Evolutionary conservation across 2,329 filamentous ascomycete genomes (phyloP).

Genomic region (Cordyceps javanica): DNA sequence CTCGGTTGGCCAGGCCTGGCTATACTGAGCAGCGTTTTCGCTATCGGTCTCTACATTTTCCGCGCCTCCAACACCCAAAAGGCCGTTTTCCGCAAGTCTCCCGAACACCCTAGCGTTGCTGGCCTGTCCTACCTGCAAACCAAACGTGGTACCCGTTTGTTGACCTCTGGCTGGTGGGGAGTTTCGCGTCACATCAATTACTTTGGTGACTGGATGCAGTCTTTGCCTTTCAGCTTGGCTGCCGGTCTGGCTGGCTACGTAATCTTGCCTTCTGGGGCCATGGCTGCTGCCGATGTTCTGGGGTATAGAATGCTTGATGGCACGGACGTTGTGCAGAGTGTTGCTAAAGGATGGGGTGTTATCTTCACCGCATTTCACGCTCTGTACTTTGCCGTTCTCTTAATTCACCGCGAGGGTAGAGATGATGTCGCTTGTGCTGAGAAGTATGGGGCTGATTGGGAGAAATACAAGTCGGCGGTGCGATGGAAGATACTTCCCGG

Average conservation of each 20-base stretch:
- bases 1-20: conserved; percentile 61
- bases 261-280: conserved; percentile 49
- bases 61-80: conserved; percentile 84
- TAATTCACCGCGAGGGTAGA: conserved; percentile 75
- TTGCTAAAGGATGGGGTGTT: conserved; percentile 73
- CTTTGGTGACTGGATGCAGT: conserved; percentile 85
- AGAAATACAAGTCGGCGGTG: conserved; percentile 73
- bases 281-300: conserved; percentile 30
- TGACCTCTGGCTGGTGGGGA: conserved; percentile 89
- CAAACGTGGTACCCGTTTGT: conserved; percentile 67
- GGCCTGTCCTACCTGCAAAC: conserved; percentile 81
- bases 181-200: conserved; percentile 88
- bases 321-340: conserved; percentile 60
- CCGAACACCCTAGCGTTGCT: conserved; percentile 66
- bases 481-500: conserved; percentile 74
- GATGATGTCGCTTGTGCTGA: conserved; percentile 80
- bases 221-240: conserved; percentile 78
- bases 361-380: conserved; percentile 89
- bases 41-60: conserved; percentile 76
- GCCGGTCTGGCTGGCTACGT: conserved; percentile 76
- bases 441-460: conserved; percentile 89
- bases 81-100: conserved; percentile 84
- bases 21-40: conserved; percentile 58
- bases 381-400: conserved; percentile 75
- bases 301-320: conserved; percentile 50